Percentiles rank a stretch among this genome's conserved stretches.
These are phyloP conservation scores for Metschnikowia colocasiae DNA, from an alignment of 805 yeast genomes.

Conservation along the genomic window DNA sequence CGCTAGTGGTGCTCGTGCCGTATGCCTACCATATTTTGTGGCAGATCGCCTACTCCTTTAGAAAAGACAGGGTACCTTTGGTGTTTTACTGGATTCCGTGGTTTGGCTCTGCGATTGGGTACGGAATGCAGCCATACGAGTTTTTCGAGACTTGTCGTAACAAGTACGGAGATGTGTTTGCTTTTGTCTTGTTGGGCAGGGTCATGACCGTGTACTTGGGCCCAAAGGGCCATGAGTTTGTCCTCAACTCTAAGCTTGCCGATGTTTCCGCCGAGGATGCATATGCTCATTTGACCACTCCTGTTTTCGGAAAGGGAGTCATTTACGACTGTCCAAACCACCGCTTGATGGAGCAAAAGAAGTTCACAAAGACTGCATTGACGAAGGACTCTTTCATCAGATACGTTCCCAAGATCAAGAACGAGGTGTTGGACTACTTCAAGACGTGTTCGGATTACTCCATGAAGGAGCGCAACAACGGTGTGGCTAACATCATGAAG, in stretches of 20 bases:
- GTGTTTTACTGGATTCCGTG: conserved; percentile 94
- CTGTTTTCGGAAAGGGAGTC: conserved; percentile 96
- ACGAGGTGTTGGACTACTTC: conserved; percentile 72
- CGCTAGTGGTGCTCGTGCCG: conserved; percentile 45
- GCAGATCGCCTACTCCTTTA: conserved; percentile 66
- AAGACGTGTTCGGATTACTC: conserved; percentile 47
- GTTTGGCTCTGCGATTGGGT: conserved; percentile 86
- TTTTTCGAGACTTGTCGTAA: conserved; percentile 76
- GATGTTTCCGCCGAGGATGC: conserved; percentile 97
- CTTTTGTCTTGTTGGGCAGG: conserved; percentile 84
- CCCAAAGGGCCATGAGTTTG: conserved; percentile 96
- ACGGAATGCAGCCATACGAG: conserved; percentile 91
- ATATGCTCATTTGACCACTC: conserved; percentile 95
- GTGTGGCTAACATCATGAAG: conserved; percentile 64
- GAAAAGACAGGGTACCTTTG: conserved; percentile 82
- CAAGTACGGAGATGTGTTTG: conserved; percentile 89
- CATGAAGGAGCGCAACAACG: conserved; percentile 33
- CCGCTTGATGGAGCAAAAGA: conserved; percentile 96
- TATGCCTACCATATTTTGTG: conserved; percentile 60
- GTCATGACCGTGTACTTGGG: conserved; percentile 95
- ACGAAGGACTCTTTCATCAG: conserved; percentile 77
- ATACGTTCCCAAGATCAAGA: conserved; percentile 85
- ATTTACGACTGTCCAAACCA: conserved; percentile 94
- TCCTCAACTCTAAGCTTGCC: conserved; percentile 80
- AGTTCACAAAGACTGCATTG: conserved; percentile 87